phyloP scores from a whole-genome alignment of 2,329 filamentous ascomycete species.

The Neoascochyta sp. region DNA sequence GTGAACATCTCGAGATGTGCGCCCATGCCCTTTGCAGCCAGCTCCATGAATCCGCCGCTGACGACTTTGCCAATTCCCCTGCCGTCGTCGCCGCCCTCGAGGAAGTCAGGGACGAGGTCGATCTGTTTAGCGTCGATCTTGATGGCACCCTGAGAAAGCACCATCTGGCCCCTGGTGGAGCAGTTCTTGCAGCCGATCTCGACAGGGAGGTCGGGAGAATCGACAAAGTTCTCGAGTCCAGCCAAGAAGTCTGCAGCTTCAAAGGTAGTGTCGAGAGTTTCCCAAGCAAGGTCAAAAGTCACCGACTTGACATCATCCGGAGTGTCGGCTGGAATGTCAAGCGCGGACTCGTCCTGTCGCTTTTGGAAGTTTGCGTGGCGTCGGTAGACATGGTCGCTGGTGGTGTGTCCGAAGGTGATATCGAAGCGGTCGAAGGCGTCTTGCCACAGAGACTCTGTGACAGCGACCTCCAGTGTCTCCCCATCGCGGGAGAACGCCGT shows the following conservation, averaged over 20 bases:
- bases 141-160: constrained; percentile 31
- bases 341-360: constrained; percentile 10
- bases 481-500: constrained; percentile 21
- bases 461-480: constrained; percentile 23
- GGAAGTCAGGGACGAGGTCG: constrained; percentile 21
- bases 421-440: constrained; percentile 29
- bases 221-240: constrained; percentile 9
- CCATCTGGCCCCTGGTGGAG: constrained; percentile 28
- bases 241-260: constrained; percentile 14
- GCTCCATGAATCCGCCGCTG: constrained; percentile 33
- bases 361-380: constrained; percentile 26
- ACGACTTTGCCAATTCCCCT: constrained; percentile 27
- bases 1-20: constrained; percentile 37
- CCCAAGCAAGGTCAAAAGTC: constrained; percentile 20
- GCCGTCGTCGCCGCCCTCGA: constrained; percentile 21
- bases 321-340: constrained; percentile 20
- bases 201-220: constrained; percentile 20
- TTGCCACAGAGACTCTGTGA: constrained; percentile 24
- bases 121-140: constrained; percentile 24
- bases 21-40: constrained; percentile 26
- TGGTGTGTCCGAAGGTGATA: constrained; percentile 32
- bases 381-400: constrained; percentile 28
- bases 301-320: constrained; percentile 17
- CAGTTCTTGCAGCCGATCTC: constrained; percentile 39
- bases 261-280: constrained; percentile 25